Base-by-base conservation (phyloP, 2,329 filamentous ascomycete genomes). In the Zymoseptoria passerinii region DNA sequence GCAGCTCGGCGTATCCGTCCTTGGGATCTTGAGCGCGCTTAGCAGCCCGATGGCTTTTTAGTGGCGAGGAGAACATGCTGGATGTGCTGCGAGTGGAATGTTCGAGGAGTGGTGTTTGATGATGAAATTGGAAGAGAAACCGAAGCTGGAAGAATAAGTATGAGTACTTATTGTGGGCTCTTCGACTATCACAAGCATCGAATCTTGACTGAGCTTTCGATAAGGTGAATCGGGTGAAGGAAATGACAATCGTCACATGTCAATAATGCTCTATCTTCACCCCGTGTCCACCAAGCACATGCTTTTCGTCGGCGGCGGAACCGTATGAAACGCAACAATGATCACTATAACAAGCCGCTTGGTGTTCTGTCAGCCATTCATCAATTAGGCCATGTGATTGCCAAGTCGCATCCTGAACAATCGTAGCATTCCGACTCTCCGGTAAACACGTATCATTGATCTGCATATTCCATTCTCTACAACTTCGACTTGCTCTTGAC, bases 401-500 rank as follows among this genome's bases (percentile, higher is more conserved):
- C 5, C 13, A n/a, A 16, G 7, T 16, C 35, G n/a, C 35, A 44
- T 16, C 6, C n/a, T n/a, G 35, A 13, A 44, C 13, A 44, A 29
- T n/a, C 35, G 35, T 44, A 44, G 35, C 7, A 44, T 16, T 7
- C 13, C n/a, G 10, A 44, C 16, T 44, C 2, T 44, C 23, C 23
- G 2, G 35, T 54, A 35, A 18, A 40, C 28, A 4, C 16, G 16
- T 29, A 2, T 40, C 20, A 29, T 23, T 7, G 7, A 35, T 44
- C 13, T 8, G 35, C 13, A 19, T 44, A 29, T 8, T 1, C n/a
- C 16, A 18, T 29, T 8, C 13, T 28, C 23, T 52, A 71, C 56
- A 72, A 64, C 68, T 72, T 73, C 58, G 68, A 59, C 67, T 63
- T 63, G 10, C 54, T 61, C n/a, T 57, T 59, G 8, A 70, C 70